These are phyloP conservation scores for Fusarium anguioides DNA, from an alignment of 2,329 filamentous ascomycete species.

Conservation along the genomic window DNA sequence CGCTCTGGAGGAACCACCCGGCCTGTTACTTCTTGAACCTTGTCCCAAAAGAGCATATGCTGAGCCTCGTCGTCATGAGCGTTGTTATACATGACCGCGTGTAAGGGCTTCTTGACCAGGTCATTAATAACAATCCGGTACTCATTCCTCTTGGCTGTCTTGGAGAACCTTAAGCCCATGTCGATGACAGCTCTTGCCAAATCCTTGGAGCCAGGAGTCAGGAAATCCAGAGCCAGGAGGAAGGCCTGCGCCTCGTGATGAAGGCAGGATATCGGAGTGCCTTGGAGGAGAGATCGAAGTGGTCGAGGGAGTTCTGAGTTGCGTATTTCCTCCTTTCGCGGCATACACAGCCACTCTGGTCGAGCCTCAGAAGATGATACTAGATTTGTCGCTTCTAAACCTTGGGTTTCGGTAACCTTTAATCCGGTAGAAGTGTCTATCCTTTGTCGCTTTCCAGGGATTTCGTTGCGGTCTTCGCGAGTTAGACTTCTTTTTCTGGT, in stretches of 20 bases:
- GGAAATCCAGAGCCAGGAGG: constrained; percentile 19
- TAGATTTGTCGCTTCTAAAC: not conserved
- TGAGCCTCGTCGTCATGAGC: constrained; percentile 4
- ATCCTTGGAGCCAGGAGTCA: constrained; percentile 6
- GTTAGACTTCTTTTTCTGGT: constrained; percentile 28
- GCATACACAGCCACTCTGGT: constrained; percentile 15
- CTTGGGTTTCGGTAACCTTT: not conserved
- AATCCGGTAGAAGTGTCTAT: constrained; percentile 7
- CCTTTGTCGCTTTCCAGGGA: constrained; percentile 30
- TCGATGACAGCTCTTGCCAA: constrained; percentile 32
- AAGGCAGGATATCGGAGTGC: not conserved
- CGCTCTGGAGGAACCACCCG: constrained; percentile 25
- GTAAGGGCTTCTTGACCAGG: not conserved
- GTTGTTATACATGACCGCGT: constrained; percentile 14
- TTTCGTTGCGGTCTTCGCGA: constrained; percentile 22
- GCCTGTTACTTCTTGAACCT: constrained; percentile 16
- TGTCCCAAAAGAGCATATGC: constrained; percentile 32
- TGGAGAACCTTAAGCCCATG: constrained; percentile 29
- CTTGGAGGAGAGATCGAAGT: constrained; percentile 6
- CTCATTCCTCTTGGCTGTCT: constrained; percentile 27
- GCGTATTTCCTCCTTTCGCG: not conserved
- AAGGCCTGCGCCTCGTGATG: constrained; percentile 26
- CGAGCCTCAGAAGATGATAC: not conserved
- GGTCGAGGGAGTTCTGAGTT: constrained; percentile 18
- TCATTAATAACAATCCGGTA: constrained; percentile 31